These are phyloP conservation scores for Diplosphaera chodatii DNA, from an alignment of 139 green algal species.

Conservation along the genomic window DNA sequence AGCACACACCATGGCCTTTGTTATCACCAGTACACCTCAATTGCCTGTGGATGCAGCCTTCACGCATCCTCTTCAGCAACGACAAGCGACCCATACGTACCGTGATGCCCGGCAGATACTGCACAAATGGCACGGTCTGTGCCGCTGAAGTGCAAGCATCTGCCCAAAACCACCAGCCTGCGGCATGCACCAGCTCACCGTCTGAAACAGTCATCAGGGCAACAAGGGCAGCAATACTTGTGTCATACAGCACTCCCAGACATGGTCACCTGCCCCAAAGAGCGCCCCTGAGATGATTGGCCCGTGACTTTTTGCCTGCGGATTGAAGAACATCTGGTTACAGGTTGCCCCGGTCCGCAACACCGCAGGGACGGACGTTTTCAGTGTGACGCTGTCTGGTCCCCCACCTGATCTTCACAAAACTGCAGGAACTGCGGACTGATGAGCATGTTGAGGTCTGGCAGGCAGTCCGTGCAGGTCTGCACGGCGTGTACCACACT, in stretches of 20 bases:
- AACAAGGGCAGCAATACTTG: too few species aligned
- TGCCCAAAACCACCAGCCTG: slow-evolving; percentile 83
- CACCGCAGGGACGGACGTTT: too few species aligned
- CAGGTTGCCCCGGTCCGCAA: too few species aligned
- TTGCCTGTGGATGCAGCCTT: too few species aligned
- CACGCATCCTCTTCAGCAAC: too few species aligned
- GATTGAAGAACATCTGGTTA: neutral
- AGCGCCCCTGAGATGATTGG: slow-evolving; percentile 21
- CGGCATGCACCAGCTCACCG: too few species aligned
- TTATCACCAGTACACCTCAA: too few species aligned
- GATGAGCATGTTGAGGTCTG: neutral
- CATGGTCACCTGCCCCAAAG: slow-evolving; percentile 15
- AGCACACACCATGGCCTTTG: too few species aligned
- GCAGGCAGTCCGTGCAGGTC: neutral
- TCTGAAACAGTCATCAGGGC: too few species aligned
- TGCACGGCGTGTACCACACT: neutral
- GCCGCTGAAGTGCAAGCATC: slow-evolving; percentile 57
- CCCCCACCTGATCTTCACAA: slow-evolving; percentile 23
- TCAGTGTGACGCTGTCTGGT: too few species aligned
- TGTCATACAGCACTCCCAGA: too few species aligned
- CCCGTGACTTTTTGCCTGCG: slow-evolving; percentile 22
- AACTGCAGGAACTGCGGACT: slow-evolving; percentile 16
- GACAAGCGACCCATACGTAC: neutral
- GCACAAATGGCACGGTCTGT: slow-evolving; percentile 11
- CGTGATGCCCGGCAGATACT: slow-evolving; percentile 79